Evolutionary conservation across 2,329 filamentous ascomycete genomes (phyloP).

Genomic region (Claviceps quebecensis): DNA sequence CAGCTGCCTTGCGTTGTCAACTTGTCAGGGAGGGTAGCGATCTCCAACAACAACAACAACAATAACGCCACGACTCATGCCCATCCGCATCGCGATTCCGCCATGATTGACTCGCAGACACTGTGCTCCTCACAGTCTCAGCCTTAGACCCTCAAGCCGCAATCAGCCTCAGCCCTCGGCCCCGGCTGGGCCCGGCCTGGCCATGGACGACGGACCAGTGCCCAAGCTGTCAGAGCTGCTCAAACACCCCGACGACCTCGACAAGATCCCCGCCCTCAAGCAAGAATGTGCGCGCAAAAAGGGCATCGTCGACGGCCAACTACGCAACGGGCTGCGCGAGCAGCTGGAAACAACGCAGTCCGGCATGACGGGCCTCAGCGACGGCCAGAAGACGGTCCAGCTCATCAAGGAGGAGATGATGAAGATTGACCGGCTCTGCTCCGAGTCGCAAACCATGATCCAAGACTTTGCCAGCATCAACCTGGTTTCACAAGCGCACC

Average conservation of each 20-base stretch:
- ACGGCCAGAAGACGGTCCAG: conserved; percentile 83
- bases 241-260: conserved; percentile 89
- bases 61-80: not conserved
- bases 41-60: too few species aligned
- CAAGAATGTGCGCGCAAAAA: conserved; percentile 93
- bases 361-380: conserved; percentile 76
- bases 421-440: conserved; percentile 94
- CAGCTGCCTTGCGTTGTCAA: too few species aligned
- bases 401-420: conserved; percentile 97
- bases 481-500: conserved; percentile 80
- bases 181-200: not conserved
- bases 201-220: conserved; percentile 44
- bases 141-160: not conserved
- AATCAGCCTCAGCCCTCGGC: not conserved
- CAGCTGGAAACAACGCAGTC: conserved; percentile 90
- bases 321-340: conserved; percentile 75
- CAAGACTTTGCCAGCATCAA: conserved; percentile 92
- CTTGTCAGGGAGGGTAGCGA: too few species aligned
- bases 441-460: conserved; percentile 95
- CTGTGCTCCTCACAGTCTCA: not conserved
- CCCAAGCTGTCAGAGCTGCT: conserved; percentile 86
- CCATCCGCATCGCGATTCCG: not conserved
- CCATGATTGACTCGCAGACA: not conserved
- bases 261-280: conserved; percentile 84
- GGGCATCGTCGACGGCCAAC: conserved; percentile 74